Percentiles rank a stretch among this genome's conserved stretches.
phyloP scores from a whole-genome alignment of 441 rosid genomes.

The Raphanus hybrid region DNA sequence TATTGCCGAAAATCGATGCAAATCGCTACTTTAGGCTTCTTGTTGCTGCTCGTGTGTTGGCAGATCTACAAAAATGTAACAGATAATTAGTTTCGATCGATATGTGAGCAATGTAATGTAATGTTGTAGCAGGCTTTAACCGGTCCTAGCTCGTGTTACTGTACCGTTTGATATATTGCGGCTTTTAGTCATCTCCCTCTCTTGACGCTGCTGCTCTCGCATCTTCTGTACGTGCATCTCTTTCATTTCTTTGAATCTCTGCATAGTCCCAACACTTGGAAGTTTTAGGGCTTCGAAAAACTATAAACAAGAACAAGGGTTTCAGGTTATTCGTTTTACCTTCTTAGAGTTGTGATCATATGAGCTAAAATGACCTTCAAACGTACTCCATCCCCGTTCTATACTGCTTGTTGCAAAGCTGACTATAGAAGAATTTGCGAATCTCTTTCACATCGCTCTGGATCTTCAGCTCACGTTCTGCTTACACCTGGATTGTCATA shows the following conservation, averaged over 20 bases:
- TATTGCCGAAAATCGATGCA: constrained; percentile 73
- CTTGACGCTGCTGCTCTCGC: constrained; percentile 86
- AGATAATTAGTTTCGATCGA: too few species aligned
- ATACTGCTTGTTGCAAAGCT: constrained; percentile 95
- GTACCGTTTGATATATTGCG: too few species aligned
- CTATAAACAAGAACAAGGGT: background rate
- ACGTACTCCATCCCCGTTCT: constrained; percentile 80
- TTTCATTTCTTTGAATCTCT: constrained; percentile 97
- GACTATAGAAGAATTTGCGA: constrained; percentile 86
- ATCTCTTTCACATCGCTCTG: constrained; percentile 93
- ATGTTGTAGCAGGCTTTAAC: background rate
- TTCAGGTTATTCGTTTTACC: constrained; percentile 45
- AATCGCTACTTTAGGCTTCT: constrained; percentile 67
- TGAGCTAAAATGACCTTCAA: constrained; percentile 93
- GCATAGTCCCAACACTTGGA: constrained; percentile 39
- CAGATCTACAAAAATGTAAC: too few species aligned
- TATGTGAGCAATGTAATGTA: background rate
- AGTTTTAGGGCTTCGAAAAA: background rate
- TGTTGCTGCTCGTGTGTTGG: constrained; percentile 38
- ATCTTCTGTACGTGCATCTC: constrained; percentile 87
- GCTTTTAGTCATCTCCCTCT: constrained; percentile 83
- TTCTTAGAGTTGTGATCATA: constrained; percentile 98
- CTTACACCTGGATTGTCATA: constrained; percentile 99
- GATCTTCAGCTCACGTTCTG: constrained; percentile 99
- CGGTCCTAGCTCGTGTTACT: too few species aligned